Base-by-base conservation (phyloP, 164 flowering plant genomes). In the Hamamelis virginiana region DNA sequence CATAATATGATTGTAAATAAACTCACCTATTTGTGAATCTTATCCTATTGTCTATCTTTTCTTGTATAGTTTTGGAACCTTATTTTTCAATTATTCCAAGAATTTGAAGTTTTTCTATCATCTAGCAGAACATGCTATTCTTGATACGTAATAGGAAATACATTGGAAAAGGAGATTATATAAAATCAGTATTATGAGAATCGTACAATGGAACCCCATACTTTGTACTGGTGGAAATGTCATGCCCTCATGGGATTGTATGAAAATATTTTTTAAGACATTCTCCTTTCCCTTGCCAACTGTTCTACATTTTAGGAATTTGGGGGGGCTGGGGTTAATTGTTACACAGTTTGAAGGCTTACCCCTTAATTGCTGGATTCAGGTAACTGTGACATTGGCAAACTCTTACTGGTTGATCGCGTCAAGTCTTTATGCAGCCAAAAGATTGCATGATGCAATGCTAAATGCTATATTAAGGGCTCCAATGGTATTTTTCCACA, bases 401-500 rank as follows among this genome's bases (percentile, higher is more conserved):
- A 92, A 92, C 80, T 92, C 97, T 8, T 95, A 70, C 81, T 95
- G 97, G 97, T 73, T 95, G 80, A 90, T 95, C 72, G 71, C 69
- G 25, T 85, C 94, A 68, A 95, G 97, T 83, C 92, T 92, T 74
- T 84, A 75, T 78, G 99, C 97, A 43, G 89, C 99, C 52, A 86
- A 78, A 85, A 82, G 83, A 67, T 72, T 95, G 81, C 99, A 95
- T 72, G 89, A 91, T 71, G 82, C 85, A 10, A 91, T 92, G 97
- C 87, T 95, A 33, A 74, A 65, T 56, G 83, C 97, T 26, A 89
- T 95, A 16, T 69, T 95, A 68, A 78, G 94, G 81, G 96, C 97
- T 74, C 99, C 97, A 18, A 95, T 95, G 97, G 84, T 92, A 11
- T 95, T 95, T 81, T 92, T 95, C 75, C 96, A 95, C 65, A 91